Percentiles rank a stretch among this genome's conserved stretches.
These are phyloP conservation scores for Lachancea fermentati DNA, from an alignment of 805 yeast species.

Conservation along the genomic window DNA sequence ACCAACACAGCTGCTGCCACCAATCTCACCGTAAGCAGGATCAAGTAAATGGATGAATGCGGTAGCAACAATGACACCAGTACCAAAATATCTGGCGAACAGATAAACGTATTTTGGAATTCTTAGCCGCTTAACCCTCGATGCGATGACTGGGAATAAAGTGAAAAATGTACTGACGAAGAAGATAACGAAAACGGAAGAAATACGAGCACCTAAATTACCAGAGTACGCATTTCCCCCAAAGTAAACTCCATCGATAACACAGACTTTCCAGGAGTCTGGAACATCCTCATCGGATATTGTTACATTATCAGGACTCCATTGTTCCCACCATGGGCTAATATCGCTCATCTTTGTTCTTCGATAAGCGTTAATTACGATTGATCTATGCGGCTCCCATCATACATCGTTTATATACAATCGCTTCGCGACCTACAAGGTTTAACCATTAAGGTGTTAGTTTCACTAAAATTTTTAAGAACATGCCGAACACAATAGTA, in stretches of 20 bases:
- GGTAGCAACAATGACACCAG: conserved; percentile 74
- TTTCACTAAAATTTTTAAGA: too few relatives aligned
- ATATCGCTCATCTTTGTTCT: too few relatives aligned
- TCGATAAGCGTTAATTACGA: too few relatives aligned
- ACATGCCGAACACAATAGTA: too few relatives aligned
- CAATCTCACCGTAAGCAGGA: conserved; percentile 40
- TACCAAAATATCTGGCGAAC: conserved; percentile 48
- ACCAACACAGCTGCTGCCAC: conserved; percentile 35
- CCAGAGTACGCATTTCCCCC: conserved; percentile 41
- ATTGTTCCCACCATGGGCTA: conserved; percentile 20
- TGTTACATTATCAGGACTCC: conserved; percentile 26
- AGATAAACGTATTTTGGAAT: conserved; percentile 36
- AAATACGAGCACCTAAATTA: conserved; percentile 42
- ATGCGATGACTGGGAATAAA: conserved; percentile 41
- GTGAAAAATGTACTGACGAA: conserved; percentile 42
- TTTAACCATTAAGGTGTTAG: too few relatives aligned
- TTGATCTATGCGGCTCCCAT: too few relatives aligned
- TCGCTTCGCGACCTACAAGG: too few relatives aligned
- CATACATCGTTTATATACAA: too few relatives aligned
- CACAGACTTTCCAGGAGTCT: conserved; percentile 39
- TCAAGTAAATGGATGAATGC: conserved; percentile 63
- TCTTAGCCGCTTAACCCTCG: conserved; percentile 35
- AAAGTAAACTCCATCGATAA: conserved; percentile 37
- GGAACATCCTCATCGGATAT: conserved; percentile 26
- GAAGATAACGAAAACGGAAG: conserved; percentile 57